These are phyloP conservation scores for Termitomyces sp. DNA, from an alignment of 768 basidiomycete species.

Conservation along the genomic window DNA sequence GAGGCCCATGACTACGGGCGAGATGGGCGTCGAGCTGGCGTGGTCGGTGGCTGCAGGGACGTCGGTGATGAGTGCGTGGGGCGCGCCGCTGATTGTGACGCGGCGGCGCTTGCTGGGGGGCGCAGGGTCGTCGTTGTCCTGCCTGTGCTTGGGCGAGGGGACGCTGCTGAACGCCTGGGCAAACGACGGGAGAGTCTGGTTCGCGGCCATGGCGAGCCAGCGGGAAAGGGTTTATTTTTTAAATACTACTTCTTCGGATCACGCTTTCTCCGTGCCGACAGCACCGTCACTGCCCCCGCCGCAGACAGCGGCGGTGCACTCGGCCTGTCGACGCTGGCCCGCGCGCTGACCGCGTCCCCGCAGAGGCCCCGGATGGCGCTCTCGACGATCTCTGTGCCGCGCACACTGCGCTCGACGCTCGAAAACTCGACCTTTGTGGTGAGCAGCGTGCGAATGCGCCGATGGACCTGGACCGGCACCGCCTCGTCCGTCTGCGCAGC, in stretches of 20 bases:
- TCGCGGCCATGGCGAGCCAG: constrained; percentile 18
- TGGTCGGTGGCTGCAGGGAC: constrained; percentile 41
- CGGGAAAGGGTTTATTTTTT: not conserved
- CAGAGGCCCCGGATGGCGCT: constrained; percentile 65
- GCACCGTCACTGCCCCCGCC: constrained; percentile 39
- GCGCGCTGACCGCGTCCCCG: constrained; percentile 56
- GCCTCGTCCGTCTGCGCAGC: constrained; percentile 35
- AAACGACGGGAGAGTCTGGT: constrained; percentile 73
- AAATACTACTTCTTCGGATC: not conserved
- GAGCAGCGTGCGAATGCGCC: constrained; percentile 65
- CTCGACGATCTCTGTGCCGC: constrained; percentile 70
- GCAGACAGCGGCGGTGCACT: constrained; percentile 1
- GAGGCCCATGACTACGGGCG: constrained; percentile 63
- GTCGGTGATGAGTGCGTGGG: constrained; percentile 31
- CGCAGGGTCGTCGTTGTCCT: constrained; percentile 22
- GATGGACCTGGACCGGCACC: constrained; percentile 61
- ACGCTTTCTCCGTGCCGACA: constrained; percentile 52
- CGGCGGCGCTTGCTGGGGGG: constrained; percentile 54
- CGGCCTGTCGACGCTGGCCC: constrained; percentile 31
- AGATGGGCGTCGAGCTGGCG: constrained; percentile 51
- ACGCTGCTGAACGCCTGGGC: constrained; percentile 64
- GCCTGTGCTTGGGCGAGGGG: not conserved
- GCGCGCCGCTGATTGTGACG: constrained; percentile 62
- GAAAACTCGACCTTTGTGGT: constrained; percentile 78
- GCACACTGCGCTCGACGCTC: constrained; percentile 53